Conservation (phyloP, 352 stramenopile species). For the Aphanomyces euteiches region DNA sequence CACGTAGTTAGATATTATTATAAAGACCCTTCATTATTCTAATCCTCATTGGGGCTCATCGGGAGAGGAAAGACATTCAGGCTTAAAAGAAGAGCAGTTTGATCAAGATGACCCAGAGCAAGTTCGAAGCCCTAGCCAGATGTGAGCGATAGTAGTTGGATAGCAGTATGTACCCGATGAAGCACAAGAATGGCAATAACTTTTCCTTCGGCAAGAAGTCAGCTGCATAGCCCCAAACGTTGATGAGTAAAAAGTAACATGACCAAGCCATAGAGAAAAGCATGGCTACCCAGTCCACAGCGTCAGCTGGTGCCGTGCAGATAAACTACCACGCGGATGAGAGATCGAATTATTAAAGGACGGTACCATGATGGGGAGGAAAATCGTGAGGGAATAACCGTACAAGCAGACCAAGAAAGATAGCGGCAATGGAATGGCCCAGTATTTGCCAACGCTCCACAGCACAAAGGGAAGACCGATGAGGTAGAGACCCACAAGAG, state of each 20-base stretch:
- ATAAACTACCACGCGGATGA: constrained; percentile 49
- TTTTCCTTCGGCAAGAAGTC: constrained; percentile 84
- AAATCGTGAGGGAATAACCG: constrained; percentile 78
- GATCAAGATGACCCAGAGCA: constrained; percentile 79
- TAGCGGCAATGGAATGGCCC: constrained; percentile 64
- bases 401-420: constrained; percentile 83
- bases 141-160: background rate
- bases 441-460: constrained; percentile 79
- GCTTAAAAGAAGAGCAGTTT: constrained; percentile 85
- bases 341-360: constrained; percentile 15
- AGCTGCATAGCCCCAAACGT: constrained; percentile 69
- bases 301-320: constrained; percentile 67
- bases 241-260: constrained; percentile 76
- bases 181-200: constrained; percentile 72
- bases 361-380: constrained; percentile 73
- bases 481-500: constrained; percentile 72
- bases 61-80: constrained; percentile 7
- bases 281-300: constrained; percentile 75
- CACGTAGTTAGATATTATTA: constrained; percentile 34
- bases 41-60: background rate
- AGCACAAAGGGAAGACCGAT: constrained; percentile 65
- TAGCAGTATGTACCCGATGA: constrained; percentile 58
- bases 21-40: background rate
- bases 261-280: constrained; percentile 81
- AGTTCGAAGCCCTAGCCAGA: constrained; percentile 55